Conservation (phyloP, 768 basidiomycete genomes). For the Exidia glandulosa region DNA sequence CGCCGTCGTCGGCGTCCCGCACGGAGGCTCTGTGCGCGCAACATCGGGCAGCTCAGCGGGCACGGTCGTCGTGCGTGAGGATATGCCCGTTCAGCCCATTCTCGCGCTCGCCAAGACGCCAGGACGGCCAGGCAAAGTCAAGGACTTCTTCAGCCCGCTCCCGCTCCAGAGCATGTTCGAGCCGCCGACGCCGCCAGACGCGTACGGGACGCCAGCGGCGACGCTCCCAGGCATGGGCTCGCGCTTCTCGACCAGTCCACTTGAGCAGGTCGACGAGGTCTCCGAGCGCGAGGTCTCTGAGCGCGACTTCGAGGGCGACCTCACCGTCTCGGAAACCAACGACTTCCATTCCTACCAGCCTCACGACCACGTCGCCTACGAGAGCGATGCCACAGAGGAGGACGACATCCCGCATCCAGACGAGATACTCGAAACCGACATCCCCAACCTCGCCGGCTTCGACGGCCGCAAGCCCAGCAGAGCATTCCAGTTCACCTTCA, state of each 20-base stretch:
- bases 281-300: neutral
- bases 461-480: slow-evolving; percentile 35
- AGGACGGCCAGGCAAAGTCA: slow-evolving; percentile 50
- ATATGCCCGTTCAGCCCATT: slow-evolving; percentile 42
- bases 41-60: slow-evolving; percentile 34
- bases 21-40: slow-evolving; percentile 16
- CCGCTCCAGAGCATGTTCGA: slow-evolving; percentile 89
- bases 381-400: slow-evolving; percentile 5
- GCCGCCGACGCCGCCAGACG: slow-evolving; percentile 68
- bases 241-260: neutral
- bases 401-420: slow-evolving; percentile 15
- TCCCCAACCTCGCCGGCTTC: slow-evolving; percentile 31
- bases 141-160: slow-evolving; percentile 81
- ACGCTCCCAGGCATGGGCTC: neutral
- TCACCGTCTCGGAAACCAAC: neutral
- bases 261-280: neutral
- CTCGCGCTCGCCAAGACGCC: slow-evolving; percentile 64
- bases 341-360: slow-evolving; percentile 1
- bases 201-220: no score
- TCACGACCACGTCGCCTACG: slow-evolving; percentile 4
- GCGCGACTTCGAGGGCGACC: neutral
- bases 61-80: slow-evolving; percentile 68
- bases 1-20: slow-evolving; percentile 28
- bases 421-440: slow-evolving; percentile 39
- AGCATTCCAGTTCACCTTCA: slow-evolving; percentile 65